Evolutionary conservation across 2,329 filamentous ascomycete genomes (phyloP).

Genomic region (Colletotrichum plurivorum): DNA sequence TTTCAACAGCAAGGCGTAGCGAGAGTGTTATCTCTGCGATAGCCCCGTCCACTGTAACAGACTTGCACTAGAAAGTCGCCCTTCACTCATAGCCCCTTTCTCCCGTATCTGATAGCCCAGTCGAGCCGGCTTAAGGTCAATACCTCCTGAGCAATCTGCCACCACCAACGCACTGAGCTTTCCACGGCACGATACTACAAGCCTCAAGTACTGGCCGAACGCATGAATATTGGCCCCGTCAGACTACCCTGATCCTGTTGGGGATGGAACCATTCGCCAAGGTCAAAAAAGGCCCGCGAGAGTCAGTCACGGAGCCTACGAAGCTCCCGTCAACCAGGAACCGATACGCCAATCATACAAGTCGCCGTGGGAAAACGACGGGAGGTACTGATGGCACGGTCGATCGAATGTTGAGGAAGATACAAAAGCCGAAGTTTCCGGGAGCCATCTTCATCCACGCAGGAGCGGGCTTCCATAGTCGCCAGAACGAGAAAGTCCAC

Average conservation of each 20-base stretch:
- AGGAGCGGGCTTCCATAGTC: constrained; percentile 93
- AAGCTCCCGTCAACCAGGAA: background rate
- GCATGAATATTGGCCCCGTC: background rate
- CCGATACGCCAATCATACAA: background rate
- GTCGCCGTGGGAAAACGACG: background rate
- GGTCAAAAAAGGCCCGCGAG: constrained; percentile 9
- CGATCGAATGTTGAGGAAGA: constrained; percentile 55
- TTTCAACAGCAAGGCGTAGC: too few species aligned
- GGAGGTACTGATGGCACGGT: constrained; percentile 56
- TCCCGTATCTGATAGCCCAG: too few species aligned
- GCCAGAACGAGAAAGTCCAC: constrained; percentile 86
- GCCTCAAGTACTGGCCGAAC: background rate
- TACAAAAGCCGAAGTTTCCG: constrained; percentile 54
- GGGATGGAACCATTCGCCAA: constrained; percentile 27
- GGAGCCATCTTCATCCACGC: constrained; percentile 95
- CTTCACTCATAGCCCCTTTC: too few species aligned
- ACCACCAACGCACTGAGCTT: too few species aligned
- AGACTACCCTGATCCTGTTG: background rate
- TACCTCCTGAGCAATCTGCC: too few species aligned
- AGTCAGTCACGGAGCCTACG: background rate
- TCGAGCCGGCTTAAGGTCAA: too few species aligned
- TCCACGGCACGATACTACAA: too few species aligned
- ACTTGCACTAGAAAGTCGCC: too few species aligned
- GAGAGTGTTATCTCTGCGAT: too few species aligned
- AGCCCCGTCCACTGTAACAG: too few species aligned